Evolutionary conservation across 805 yeast genomes (phyloP).

Genomic region (Cyberlindnera amylophila): DNA sequence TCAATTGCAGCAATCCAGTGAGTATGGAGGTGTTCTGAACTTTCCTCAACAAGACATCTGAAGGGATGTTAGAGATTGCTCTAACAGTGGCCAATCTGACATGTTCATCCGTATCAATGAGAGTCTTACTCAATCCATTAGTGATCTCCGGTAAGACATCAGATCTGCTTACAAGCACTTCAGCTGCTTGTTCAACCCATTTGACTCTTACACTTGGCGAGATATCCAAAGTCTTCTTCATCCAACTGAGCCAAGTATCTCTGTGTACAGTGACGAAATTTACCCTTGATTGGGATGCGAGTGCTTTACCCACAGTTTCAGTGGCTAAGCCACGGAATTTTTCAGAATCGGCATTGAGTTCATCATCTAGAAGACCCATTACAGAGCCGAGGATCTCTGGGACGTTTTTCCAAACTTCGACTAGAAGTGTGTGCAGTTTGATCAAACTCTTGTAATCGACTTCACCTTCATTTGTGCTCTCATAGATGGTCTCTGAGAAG

Average conservation of each 20-base stretch:
- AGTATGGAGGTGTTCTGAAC: conserved; percentile 46
- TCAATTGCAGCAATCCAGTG: conserved; percentile 53
- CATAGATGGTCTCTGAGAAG: conserved; percentile 71
- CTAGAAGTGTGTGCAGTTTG: conserved; percentile 58
- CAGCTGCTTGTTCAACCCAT: conserved; percentile 64
- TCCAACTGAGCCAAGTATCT: conserved; percentile 66
- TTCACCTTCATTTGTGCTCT: conserved; percentile 27
- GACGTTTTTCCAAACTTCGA: conserved; percentile 70
- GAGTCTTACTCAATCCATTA: conserved; percentile 59
- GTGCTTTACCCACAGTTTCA: conserved; percentile 63
- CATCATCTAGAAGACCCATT: conserved; percentile 77
- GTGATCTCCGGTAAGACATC: conserved; percentile 49
- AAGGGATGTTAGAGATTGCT: conserved; percentile 45
- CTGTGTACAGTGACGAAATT: conserved; percentile 57
- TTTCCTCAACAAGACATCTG: conserved; percentile 43
- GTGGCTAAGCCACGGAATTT: conserved; percentile 65
- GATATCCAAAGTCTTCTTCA: conserved; percentile 68
- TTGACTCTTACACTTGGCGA: conserved; percentile 58
- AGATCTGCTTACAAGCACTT: conserved; percentile 40
- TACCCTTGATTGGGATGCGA: conserved; percentile 45
- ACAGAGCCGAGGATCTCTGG: conserved; percentile 74
- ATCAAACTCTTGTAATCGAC: conserved; percentile 39
- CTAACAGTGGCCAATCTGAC: conserved; percentile 63
- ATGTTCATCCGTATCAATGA: conserved; percentile 70
- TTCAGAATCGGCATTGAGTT: conserved; percentile 67